These are phyloP conservation scores for Nevesoporus exiguus DNA, from an alignment of 768 basidiomycete genomes.

Conservation along the genomic window DNA sequence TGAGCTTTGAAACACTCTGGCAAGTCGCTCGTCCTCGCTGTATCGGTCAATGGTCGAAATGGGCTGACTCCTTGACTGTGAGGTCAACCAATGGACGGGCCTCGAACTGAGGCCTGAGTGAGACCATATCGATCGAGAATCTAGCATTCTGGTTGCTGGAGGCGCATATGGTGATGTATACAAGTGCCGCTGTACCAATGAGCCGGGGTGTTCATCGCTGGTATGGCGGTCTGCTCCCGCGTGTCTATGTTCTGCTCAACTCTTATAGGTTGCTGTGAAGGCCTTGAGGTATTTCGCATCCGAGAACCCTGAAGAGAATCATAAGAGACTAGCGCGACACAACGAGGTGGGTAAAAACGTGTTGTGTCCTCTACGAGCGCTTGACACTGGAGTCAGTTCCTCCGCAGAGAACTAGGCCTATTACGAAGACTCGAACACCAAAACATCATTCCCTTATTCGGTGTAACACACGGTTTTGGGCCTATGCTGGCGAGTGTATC, in stretches of 20 bases:
- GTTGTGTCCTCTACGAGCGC: too few relatives aligned
- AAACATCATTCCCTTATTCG: not conserved
- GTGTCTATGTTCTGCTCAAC: not conserved
- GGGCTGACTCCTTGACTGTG: too few relatives aligned
- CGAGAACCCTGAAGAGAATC: not conserved
- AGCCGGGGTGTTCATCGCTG: not conserved
- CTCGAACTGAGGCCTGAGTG: not conserved
- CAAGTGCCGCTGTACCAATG: not conserved
- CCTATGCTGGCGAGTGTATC: not conserved
- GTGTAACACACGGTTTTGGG: not conserved
- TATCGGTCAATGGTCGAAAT: too few relatives aligned
- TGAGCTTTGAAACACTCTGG: too few relatives aligned
- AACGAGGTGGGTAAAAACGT: not conserved
- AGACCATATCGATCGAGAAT: not conserved
- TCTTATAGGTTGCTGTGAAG: not conserved
- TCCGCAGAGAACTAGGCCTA: not conserved
- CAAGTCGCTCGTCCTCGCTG: too few relatives aligned
- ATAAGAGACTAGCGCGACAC: not conserved
- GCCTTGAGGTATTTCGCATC: not conserved
- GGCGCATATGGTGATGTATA: slow-evolving; percentile 4
- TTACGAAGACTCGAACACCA: not conserved
- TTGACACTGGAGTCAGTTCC: not conserved
- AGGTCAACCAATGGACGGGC: too few relatives aligned
- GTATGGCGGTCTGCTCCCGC: not conserved
- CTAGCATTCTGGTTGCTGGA: not conserved